Evolutionary conservation across 805 yeast genomes (phyloP).

Genomic region (Schwanniomyces yamadae): DNA sequence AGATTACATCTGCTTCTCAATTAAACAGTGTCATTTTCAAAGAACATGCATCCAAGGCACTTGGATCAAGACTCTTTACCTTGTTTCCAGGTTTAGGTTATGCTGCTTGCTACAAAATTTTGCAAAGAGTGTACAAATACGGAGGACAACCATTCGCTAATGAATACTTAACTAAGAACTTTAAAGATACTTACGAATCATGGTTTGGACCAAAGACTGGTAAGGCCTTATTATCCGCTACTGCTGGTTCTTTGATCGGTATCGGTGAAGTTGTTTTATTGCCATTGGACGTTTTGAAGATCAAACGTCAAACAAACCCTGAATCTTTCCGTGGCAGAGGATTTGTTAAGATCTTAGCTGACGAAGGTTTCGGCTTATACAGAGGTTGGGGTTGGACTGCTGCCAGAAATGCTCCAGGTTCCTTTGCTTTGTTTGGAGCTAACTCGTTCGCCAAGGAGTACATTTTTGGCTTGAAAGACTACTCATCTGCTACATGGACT

Average conservation of each 20-base stretch:
- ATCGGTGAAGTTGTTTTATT: constrained; percentile 95
- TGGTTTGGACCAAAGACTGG: constrained; percentile 92
- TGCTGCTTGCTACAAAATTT: constrained; percentile 94
- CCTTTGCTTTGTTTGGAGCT: constrained; percentile 97
- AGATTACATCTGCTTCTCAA: constrained; percentile 59
- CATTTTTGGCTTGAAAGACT: constrained; percentile 81
- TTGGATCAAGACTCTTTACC: constrained; percentile 71
- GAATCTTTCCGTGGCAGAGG: constrained; percentile 99
- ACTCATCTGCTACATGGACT: constrained; percentile 87
- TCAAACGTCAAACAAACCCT: constrained; percentile 99
- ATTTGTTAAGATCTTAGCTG: constrained; percentile 75
- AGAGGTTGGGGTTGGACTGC: constrained; percentile 99
- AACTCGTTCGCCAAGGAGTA: constrained; percentile 98
- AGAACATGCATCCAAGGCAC: constrained; percentile 69
- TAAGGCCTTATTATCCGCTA: constrained; percentile 93
- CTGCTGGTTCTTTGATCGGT: constrained; percentile 97
- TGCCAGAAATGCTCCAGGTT: constrained; percentile 99
- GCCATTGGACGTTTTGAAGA: constrained; percentile 94
- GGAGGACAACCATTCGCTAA: constrained; percentile 99
- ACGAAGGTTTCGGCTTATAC: constrained; percentile 91
- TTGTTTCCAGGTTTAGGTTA: constrained; percentile 97
- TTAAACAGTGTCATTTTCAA: constrained; percentile 86
- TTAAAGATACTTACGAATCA: constrained; percentile 65
- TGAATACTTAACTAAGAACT: constrained; percentile 80
- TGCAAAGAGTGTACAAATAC: constrained; percentile 97